Percentiles rank a stretch among this genome's conserved stretches.
These are phyloP conservation scores for Rhizopogon rudus DNA, from an alignment of 768 basidiomycete genomes.

Conservation along the genomic window DNA sequence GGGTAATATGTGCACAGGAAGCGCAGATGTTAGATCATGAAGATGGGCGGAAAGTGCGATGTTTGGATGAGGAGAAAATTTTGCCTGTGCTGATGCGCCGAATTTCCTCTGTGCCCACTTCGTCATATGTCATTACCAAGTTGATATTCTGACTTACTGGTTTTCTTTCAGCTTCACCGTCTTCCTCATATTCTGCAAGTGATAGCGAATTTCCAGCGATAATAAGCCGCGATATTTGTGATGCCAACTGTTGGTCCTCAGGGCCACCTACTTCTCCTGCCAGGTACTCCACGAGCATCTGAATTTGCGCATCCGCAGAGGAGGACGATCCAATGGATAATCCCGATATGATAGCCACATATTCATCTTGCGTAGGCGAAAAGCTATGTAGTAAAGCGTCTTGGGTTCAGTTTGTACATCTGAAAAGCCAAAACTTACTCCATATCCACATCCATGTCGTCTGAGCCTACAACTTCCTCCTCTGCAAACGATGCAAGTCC, in stretches of 20 bases:
- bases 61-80: slow-evolving; percentile 75
- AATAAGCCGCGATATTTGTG: slow-evolving; percentile 78
- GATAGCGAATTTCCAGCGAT: slow-evolving; percentile 88
- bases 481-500: slow-evolving; percentile 61
- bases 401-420: background rate
- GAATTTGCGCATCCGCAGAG: slow-evolving; percentile 65
- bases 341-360: slow-evolving; percentile 85
- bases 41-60: slow-evolving; percentile 64
- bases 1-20: slow-evolving; percentile 87
- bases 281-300: slow-evolving; percentile 89
- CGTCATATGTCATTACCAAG: slow-evolving; percentile 1
- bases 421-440: slow-evolving; percentile 20
- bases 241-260: slow-evolving; percentile 57
- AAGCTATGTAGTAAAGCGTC: slow-evolving; percentile 5
- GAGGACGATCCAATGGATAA: slow-evolving; percentile 68
- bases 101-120: slow-evolving; percentile 50
- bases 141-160: slow-evolving; percentile 36
- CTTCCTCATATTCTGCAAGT: slow-evolving; percentile 32
- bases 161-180: slow-evolving; percentile 47
- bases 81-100: slow-evolving; percentile 46
- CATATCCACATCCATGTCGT: slow-evolving; percentile 72
- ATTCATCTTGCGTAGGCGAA: slow-evolving; percentile 45
- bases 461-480: slow-evolving; percentile 16
- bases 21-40: slow-evolving; percentile 64
- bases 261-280: slow-evolving; percentile 75